Evolutionary conservation across 2,329 filamentous ascomycete species (phyloP).

Genomic region (Fusarium ambrosium): DNA sequence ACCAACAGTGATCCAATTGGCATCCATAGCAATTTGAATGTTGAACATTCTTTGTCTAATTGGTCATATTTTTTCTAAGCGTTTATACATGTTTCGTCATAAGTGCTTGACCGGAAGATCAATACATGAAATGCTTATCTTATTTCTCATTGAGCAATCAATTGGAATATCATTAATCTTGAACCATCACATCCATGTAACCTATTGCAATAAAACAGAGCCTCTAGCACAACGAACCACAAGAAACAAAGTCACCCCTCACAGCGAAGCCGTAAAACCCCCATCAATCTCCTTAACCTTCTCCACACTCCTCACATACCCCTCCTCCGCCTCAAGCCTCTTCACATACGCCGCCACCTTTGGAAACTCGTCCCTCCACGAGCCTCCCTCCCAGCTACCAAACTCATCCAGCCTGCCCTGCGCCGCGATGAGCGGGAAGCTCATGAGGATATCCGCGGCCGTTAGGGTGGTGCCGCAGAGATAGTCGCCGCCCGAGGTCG

Average conservation of each 20-base stretch:
- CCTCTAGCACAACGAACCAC: background rate
- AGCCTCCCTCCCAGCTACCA: constrained; percentile 58
- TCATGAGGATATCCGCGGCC: constrained; percentile 67
- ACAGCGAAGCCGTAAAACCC: constrained; percentile 44
- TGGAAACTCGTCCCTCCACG: constrained; percentile 57
- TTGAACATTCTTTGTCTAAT: background rate
- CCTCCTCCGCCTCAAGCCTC: constrained; percentile 59
- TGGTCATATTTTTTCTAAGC: background rate
- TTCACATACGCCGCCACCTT: constrained; percentile 62
- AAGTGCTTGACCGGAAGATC: background rate
- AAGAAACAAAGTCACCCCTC: background rate
- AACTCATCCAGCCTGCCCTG: constrained; percentile 56
- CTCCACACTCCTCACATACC: constrained; percentile 62
- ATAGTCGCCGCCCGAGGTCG: constrained; percentile 60
- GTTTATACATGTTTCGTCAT: background rate
- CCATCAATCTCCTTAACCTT: constrained; percentile 66
- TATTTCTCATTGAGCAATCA: background rate
- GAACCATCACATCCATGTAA: background rate
- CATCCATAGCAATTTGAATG: background rate
- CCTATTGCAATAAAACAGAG: too few relatives aligned
- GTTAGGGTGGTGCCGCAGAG: constrained; percentile 64
- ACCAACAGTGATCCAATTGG: background rate
- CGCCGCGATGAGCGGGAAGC: constrained; percentile 64
- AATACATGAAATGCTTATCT: background rate
- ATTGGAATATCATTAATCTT: background rate